phyloP scores from a whole-genome alignment of 2,329 filamentous ascomycete genomes.

The Lachnellula arida region DNA sequence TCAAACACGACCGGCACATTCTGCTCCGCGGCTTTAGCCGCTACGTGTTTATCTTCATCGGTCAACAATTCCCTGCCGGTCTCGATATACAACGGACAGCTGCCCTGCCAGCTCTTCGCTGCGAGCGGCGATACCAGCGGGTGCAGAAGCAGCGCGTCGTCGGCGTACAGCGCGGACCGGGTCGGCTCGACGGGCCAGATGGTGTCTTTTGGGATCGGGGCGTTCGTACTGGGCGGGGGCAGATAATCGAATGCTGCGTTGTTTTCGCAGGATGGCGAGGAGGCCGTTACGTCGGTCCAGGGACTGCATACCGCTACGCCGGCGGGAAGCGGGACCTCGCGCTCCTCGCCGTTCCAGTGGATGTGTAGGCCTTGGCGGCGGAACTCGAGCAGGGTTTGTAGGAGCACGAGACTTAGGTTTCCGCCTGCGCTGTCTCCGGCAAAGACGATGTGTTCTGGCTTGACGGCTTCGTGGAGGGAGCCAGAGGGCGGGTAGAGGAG shows the following conservation, averaged over 20 bases:
- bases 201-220: slow-evolving; percentile 38
- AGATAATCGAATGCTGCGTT: slow-evolving; percentile 62
- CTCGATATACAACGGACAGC: slow-evolving; percentile 63
- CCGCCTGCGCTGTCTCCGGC: slow-evolving; percentile 71
- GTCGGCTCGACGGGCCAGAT: slow-evolving; percentile 55
- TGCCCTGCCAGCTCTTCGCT: slow-evolving; percentile 52
- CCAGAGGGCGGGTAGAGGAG: slow-evolving; percentile 66
- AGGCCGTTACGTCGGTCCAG: slow-evolving; percentile 68
- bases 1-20: slow-evolving; percentile 61
- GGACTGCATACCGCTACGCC: slow-evolving; percentile 59
- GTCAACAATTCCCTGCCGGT: slow-evolving; percentile 68
- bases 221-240: slow-evolving; percentile 34
- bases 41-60: slow-evolving; percentile 62
- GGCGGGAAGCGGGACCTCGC: slow-evolving; percentile 61
- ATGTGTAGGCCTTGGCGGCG: slow-evolving; percentile 43
- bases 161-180: slow-evolving; percentile 49
- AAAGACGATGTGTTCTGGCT: slow-evolving; percentile 63
- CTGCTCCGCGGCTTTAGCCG: slow-evolving; percentile 48
- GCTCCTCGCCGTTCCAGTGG: slow-evolving; percentile 54
- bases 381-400: slow-evolving; percentile 65
- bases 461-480: slow-evolving; percentile 61
- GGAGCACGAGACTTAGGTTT: slow-evolving; percentile 60
- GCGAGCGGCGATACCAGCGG: slow-evolving; percentile 64
- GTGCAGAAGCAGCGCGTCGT: slow-evolving; percentile 53
- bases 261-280: slow-evolving; percentile 49